These are phyloP conservation scores for Starmerella lactis-condensi DNA, from an alignment of 805 yeast genomes.

Conservation along the genomic window DNA sequence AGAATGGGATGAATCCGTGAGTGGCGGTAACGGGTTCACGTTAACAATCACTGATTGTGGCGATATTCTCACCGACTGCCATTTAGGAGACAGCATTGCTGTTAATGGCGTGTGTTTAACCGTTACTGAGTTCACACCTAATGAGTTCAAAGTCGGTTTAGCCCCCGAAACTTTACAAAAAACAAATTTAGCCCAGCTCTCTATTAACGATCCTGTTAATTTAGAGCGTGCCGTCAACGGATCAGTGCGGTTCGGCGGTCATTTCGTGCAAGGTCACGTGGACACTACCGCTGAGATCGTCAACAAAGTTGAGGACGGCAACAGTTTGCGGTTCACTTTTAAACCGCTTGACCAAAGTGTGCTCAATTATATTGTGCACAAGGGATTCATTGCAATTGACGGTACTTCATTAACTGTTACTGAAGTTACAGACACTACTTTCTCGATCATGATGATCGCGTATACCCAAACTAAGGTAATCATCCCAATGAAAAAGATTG, in stretches of 20 bases:
- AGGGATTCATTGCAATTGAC: conserved; percentile 84
- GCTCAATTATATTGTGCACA: conserved; percentile 65
- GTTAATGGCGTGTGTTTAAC: conserved; percentile 83
- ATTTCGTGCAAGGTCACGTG: conserved; percentile 93
- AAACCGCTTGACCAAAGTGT: conserved; percentile 34
- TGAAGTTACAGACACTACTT: conserved; percentile 48
- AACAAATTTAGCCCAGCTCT: conserved; percentile 51
- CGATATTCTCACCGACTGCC: conserved; percentile 55
- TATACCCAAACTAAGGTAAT: conserved; percentile 74
- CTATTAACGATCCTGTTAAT: conserved; percentile 47
- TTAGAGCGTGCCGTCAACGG: conserved; percentile 79
- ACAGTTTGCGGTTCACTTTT: conserved; percentile 62
- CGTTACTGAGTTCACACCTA: conserved; percentile 54
- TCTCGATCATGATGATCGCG: conserved; percentile 77
- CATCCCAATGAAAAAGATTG: conserved; percentile 44
- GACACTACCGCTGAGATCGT: conserved; percentile 67
- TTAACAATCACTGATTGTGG: conserved; percentile 44
- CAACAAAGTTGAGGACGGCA: conserved; percentile 37
- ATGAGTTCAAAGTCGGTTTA: conserved; percentile 67
- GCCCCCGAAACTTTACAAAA: conserved; percentile 82
- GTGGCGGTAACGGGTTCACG: conserved; percentile 62
- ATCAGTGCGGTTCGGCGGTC: conserved; percentile 85
- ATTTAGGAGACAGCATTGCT: conserved; percentile 84
- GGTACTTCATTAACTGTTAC: conserved; percentile 88
- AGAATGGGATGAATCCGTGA: conserved; percentile 29